Evolutionary conservation across 1,284 basidiomycete genomes (phyloP), one percentile per base, ranked within the genome.

Genomic region (Meira nashicola): DNA sequence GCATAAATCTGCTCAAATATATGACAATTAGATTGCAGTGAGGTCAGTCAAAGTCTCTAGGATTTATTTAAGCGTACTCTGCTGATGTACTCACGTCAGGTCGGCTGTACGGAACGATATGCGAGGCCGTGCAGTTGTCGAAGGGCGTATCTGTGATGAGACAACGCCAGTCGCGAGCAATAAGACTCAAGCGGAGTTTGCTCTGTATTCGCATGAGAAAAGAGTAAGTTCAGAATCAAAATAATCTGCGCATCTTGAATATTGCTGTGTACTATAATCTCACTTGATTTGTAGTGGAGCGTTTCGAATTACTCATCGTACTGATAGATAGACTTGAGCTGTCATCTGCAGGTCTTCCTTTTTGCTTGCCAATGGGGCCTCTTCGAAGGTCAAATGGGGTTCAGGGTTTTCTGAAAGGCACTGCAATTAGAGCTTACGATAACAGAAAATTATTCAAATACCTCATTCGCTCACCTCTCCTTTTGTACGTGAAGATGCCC

Each of bases 331-430:
- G 9, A 19, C 17, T 17, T 19, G 10, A 9, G 46, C 46, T 12
- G 14, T 9, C 46, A 19, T 28, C 46, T 10, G 25, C 46, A 10
- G 25, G 17, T 19, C 46, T 48, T 19, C 46, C 46, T 48, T 17
- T 48, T 48, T 19, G 46, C 17, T 48, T 48, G 17, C 46, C 46
- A 17, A 48, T 48, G 17, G 46, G 46, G 10, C 46, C 46, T 48
- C 17, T 9, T 10, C 46, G 46, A 12, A 48, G 25, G 46, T 9
- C 17, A 17, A 19, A 48, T 10, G 46, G 46, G n/a, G n/a, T n/a
- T n/a, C n/a, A n/a, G n/a, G n/a, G n/a, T n/a, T n/a, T n/a, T n/a
- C n/a, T n/a, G n/a, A n/a, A n/a, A n/a, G n/a, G n/a, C n/a, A n/a
- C n/a, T n/a, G n/a, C n/a, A n/a, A n/a, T n/a, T n/a, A n/a, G n/a